Base-by-base conservation (phyloP, 805 yeast genomes). In the Cyberlindnera nakhonratchasimensis region DNA sequence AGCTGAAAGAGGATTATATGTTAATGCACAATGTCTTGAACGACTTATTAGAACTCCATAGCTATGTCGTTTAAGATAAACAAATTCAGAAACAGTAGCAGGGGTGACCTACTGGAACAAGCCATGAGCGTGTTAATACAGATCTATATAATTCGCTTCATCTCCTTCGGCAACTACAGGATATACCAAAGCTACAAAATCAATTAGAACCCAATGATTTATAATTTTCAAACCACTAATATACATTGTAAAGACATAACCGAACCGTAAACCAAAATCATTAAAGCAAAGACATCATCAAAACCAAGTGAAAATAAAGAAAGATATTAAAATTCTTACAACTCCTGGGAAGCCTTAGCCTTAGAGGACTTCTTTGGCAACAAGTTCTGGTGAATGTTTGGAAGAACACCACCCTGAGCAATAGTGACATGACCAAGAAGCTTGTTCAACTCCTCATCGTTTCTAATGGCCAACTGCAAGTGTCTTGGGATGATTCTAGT, bases 351-450 rank as follows among this genome's bases (percentile, higher is more conserved):
- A 64, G 80, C 80, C 65, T 76, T 76, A 50, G 74, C 70, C 65
- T 77, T 77, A 39, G 75, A 69, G 32, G 59, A 48, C 75, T 82
- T 82, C 76, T 83, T 79, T 70, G 93, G 91, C 65, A 91, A 82
- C 70, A 91, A 83, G 76, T 84, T 82, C 74, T 82, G 89, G 76
- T 88, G 96, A 67, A 90, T 87, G 85, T 89, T 88, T 77, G 98
- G 98, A 71, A 91, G 80, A 59, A 91, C 98, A 87, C 97, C 97
- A 85, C 97, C 98, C 76, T 90, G 96, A 59, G 97, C 96, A 63
- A 90, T 91, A 53, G 96, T 90, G 55, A 91, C 99, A 68, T 88
- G 88, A 53, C 83, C 81, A 54, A 91, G 79, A 62, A 90, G 80
- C 72, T 86, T 89, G 86, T 91, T 90, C 71, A 91, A 80, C 74